Base-by-base conservation (phyloP, 2,329 filamentous ascomycete genomes). In the Cladosporium austrohemisphaericum region DNA sequence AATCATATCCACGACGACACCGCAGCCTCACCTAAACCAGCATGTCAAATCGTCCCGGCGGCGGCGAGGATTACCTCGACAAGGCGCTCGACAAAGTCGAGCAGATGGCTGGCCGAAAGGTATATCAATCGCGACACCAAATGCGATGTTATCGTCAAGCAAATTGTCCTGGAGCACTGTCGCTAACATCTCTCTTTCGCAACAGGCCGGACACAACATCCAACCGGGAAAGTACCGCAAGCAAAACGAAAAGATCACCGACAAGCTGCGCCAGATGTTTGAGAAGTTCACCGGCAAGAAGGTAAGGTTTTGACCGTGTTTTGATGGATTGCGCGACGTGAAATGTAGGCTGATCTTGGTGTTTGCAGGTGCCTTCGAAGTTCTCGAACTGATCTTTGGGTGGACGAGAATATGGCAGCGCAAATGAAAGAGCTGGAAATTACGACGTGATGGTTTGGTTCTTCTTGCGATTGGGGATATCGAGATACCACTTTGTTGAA, bases 221-320 rank as follows among this genome's bases (percentile, higher is more conserved):
- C 57, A 64, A 46, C 55, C 61, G 18, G 50, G 35, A 38, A 61
- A 63, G 54, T 55, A 59, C 37, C 51, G 62, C 29, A 49, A 47
- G 13, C 56, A 56, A 37, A 65, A 65, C 54, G 62, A 65, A 58
- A 65, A 64, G 58, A 54, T 65, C 49, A 63, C 61, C 47, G 63
- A 65, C 41, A 62, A 59, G 49, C 52, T 57, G 13, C 56, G 63
- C 29, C 55, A 50, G 19, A 57, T 59, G 38, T 60, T 65, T 38
- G 62, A 65, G 57, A 63, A 64, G 59, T 49, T 55, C 10, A 63
- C 63, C 13, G 63, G 62, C 47, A 63, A 63, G 60, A 56, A 64
- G 50, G 63, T 63, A 7, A 43, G 36, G 25, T 22, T 33, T 14
- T 32, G n/a, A 25, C 25, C 11, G 19, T 31, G 29, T 11, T 13